These are phyloP conservation scores for Hanseniaspora gamundiae DNA, from an alignment of 1,139 yeast genomes.

Conservation along the genomic window DNA sequence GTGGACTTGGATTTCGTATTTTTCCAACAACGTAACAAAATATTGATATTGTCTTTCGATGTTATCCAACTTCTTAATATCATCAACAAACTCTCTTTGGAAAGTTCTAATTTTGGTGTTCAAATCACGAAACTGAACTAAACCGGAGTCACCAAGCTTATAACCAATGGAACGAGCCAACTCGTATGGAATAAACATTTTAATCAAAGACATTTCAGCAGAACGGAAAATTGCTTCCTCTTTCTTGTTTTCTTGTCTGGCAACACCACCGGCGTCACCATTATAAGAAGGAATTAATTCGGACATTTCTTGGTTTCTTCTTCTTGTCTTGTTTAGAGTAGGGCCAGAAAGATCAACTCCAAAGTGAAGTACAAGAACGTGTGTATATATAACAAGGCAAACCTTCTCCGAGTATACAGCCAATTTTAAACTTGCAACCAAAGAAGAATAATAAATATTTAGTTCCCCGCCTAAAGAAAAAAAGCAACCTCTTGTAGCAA, in stretches of 20 bases:
- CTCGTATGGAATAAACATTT: conserved; percentile 84
- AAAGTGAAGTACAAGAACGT: neutral
- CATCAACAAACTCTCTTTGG: conserved; percentile 78
- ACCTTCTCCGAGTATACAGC: too few relatives aligned
- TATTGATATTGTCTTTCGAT: conserved; percentile 44
- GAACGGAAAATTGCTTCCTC: conserved; percentile 75
- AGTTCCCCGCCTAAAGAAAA: too few relatives aligned
- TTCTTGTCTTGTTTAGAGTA: neutral
- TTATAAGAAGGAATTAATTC: neutral
- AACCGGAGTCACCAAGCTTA: conserved; percentile 68
- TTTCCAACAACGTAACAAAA: conserved; percentile 34
- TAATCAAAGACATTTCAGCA: conserved; percentile 91
- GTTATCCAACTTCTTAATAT: conserved; percentile 57
- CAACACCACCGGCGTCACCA: neutral
- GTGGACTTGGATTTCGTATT: conserved; percentile 34
- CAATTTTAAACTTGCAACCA: too few relatives aligned
- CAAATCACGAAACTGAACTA: conserved; percentile 82
- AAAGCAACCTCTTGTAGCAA: too few relatives aligned
- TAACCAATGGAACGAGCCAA: conserved; percentile 79
- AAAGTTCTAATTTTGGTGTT: conserved; percentile 68
- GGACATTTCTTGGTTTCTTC: neutral
- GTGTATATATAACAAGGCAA: too few relatives aligned
- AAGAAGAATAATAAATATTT: too few relatives aligned
- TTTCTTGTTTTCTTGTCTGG: conserved; percentile 7
- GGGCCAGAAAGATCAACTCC: too few relatives aligned